Conservation (phyloP, 345 rosid genomes). For the Euphorbia peplus region DNA sequence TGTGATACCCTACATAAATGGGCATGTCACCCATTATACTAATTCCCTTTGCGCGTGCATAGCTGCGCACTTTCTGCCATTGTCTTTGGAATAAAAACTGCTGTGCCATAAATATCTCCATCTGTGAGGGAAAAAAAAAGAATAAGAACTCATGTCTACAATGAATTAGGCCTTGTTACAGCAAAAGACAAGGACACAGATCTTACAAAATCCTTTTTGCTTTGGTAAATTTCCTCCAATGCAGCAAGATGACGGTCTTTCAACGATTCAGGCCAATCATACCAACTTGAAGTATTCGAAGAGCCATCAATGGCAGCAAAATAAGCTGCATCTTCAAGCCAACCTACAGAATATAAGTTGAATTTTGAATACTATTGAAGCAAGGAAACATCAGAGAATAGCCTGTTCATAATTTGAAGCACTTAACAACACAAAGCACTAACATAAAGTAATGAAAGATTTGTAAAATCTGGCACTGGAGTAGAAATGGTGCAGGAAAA, state of each 20-base stretch:
- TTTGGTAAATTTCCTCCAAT: slow-evolving; percentile 73
- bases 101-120: slow-evolving; percentile 77
- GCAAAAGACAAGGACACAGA: slow-evolving; percentile 20
- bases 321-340: slow-evolving; percentile 97
- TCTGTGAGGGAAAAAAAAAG: slow-evolving; percentile 44
- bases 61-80: slow-evolving; percentile 78
- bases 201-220: slow-evolving; percentile 77
- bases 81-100: slow-evolving; percentile 95
- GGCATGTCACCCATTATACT: slow-evolving; percentile 99
- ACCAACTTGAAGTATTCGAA: slow-evolving; percentile 65
- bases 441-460: not conserved
- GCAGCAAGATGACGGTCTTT: slow-evolving; percentile 82
- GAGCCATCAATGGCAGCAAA: slow-evolving; percentile 84
- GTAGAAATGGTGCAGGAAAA: not conserved
- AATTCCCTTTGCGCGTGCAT: slow-evolving; percentile 66
- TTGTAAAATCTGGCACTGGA: not conserved
- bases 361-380: not conserved
- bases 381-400: not conserved
- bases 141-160: not conserved
- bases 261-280: slow-evolving; percentile 79
- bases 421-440: not conserved
- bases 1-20: slow-evolving; percentile 89
- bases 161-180: slow-evolving; percentile 5
- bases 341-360: slow-evolving; percentile 44
- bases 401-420: not conserved